phyloP scores from a whole-genome alignment of 2,329 filamentous ascomycete genomes.

The Aspergillus eucalypticola region DNA sequence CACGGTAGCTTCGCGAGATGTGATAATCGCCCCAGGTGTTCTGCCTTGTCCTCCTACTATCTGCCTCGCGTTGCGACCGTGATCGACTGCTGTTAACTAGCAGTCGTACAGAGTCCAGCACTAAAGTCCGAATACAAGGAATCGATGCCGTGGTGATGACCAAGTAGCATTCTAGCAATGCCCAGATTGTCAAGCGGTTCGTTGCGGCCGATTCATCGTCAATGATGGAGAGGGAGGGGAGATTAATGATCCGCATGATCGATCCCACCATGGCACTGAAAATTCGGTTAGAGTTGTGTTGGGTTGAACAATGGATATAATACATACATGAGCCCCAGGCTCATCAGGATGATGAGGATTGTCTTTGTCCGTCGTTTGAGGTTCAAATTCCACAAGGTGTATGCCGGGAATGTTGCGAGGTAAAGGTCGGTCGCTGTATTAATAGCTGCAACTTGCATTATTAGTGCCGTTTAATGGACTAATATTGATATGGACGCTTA shows the following conservation, averaged over 20 bases:
- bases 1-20: background rate
- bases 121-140: slow-evolving; percentile 28
- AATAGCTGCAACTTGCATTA: slow-evolving; percentile 11
- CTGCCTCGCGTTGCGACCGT: background rate
- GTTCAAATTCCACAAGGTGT: slow-evolving; percentile 35
- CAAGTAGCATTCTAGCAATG: slow-evolving; percentile 31
- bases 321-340: slow-evolving; percentile 35
- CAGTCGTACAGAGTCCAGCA: background rate
- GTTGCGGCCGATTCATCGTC: slow-evolving; percentile 25
- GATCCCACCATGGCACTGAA: slow-evolving; percentile 28
- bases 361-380: slow-evolving; percentile 33
- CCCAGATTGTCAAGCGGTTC: slow-evolving; percentile 28
- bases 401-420: slow-evolving; percentile 27
- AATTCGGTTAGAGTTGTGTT: background rate
- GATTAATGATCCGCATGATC: slow-evolving; percentile 24
- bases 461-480: no score
- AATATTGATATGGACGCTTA: slow-evolving; percentile 6
- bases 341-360: slow-evolving; percentile 28
- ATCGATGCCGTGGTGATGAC: slow-evolving; percentile 36
- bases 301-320: background rate
- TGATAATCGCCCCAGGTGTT: background rate
- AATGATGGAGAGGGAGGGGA: slow-evolving; percentile 20
- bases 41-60: background rate
- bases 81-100: background rate
- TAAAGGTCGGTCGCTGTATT: slow-evolving; percentile 31